Conservation (phyloP, 495 filamentous ascomycete genomes). For the Talaromyces nanjingensis region DNA sequence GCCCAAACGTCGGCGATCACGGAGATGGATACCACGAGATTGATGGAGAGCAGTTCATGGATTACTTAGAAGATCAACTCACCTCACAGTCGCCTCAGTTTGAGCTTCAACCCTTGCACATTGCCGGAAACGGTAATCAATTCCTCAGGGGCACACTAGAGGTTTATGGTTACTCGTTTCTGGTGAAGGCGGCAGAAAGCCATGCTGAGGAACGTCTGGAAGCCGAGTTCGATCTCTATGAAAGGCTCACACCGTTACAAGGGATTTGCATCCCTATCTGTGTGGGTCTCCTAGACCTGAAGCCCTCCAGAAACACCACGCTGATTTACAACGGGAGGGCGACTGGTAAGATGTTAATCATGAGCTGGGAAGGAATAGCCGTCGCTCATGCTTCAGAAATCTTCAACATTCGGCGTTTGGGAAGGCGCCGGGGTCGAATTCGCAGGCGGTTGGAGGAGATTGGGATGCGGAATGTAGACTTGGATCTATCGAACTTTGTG, state of each 20-base stretch:
- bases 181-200: neutral
- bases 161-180: neutral
- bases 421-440: neutral
- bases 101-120: neutral
- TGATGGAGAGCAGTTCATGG: neutral
- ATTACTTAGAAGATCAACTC: neutral
- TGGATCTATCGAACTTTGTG: too few relatives aligned
- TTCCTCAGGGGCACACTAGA: neutral
- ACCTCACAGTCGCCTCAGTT: too few relatives aligned
- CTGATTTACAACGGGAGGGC: neutral
- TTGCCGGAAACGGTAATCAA: neutral
- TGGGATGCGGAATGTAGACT: too few relatives aligned
- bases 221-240: neutral
- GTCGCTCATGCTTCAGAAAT: neutral
- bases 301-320: too few relatives aligned
- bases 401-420: neutral
- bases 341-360: neutral
- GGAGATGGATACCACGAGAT: neutral
- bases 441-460: too few relatives aligned
- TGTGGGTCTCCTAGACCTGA: neutral
- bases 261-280: neutral
- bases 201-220: neutral
- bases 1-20: neutral
- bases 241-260: neutral
- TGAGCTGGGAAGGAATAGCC: neutral